Percentiles rank a stretch among this genome's conserved stretches.
Conservation (phyloP, 768 basidiomycete genomes). For the Hysterangium stoloniferum region DNA sequence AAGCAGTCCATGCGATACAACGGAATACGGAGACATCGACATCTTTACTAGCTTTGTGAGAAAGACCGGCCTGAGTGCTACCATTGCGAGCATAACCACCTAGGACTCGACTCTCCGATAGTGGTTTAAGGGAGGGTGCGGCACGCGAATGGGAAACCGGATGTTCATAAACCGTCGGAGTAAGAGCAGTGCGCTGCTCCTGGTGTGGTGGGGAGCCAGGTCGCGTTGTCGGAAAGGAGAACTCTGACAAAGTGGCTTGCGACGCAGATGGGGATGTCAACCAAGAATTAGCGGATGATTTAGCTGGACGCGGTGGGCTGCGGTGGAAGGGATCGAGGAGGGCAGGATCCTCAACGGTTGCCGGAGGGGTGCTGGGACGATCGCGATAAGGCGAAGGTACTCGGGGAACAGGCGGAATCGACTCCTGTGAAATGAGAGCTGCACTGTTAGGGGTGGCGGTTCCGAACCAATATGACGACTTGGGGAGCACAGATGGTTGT, state of each 20-base stretch:
- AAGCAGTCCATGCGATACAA: conserved; percentile 54
- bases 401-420: conserved; percentile 47
- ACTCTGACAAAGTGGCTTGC: conserved; percentile 50
- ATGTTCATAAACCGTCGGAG: conserved; percentile 35
- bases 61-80: conserved; percentile 42
- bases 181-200: conserved; percentile 28
- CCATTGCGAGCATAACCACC: conserved; percentile 57
- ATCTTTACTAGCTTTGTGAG: conserved; percentile 35
- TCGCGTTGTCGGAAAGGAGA: conserved; percentile 58
- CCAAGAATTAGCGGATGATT: conserved; percentile 69
- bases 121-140: conserved; percentile 35
- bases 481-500: conserved; percentile 29
- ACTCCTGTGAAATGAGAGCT: conserved; percentile 22
- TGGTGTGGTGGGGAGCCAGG: conserved; percentile 21
- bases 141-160: conserved; percentile 39
- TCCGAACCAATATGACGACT: conserved; percentile 60
- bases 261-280: conserved; percentile 56
- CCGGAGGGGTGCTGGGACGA: conserved; percentile 33
- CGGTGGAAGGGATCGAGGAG: conserved; percentile 60
- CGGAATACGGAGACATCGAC: conserved; percentile 50
- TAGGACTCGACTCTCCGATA: conserved; percentile 53
- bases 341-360: conserved; percentile 29
- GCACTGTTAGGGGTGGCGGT: conserved; percentile 34
- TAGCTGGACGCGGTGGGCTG: conserved; percentile 42
- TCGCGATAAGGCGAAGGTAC: conserved; percentile 53